Percentiles rank a stretch among this genome's conserved stretches.
phyloP scores from a whole-genome alignment of 352 stramenopile species.

The Globisporangium cederbergense region DNA sequence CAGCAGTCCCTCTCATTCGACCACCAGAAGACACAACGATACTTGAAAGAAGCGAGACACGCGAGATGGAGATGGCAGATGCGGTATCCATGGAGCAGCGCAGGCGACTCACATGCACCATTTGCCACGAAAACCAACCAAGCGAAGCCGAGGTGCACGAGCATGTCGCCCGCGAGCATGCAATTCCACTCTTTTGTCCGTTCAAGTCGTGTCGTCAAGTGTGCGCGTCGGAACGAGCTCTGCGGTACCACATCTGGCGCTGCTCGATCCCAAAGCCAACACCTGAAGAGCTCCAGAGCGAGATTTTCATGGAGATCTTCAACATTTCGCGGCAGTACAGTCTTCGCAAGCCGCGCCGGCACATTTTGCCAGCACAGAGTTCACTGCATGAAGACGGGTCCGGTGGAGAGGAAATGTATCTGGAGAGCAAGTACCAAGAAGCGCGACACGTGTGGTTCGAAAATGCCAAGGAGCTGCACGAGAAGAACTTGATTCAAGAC shows the following conservation, averaged over 20 bases:
- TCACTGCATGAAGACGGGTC: constrained; percentile 20
- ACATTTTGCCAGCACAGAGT: constrained; percentile 27
- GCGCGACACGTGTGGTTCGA: constrained; percentile 44
- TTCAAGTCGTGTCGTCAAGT: constrained; percentile 66
- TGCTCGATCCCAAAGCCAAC: constrained; percentile 56
- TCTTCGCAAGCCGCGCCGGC: constrained; percentile 59
- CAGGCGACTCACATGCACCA: constrained; percentile 47
- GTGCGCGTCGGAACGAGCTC: constrained; percentile 57
- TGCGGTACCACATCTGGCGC: constrained; percentile 78
- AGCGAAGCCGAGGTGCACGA: constrained; percentile 36
- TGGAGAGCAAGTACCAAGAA: constrained; percentile 64
- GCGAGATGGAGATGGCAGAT: constrained; percentile 45
- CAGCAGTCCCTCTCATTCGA: constrained; percentile 34
- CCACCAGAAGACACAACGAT: constrained; percentile 40
- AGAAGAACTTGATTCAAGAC: constrained; percentile 31
- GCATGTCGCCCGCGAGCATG: constrained; percentile 54
- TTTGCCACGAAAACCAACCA: constrained; percentile 30
- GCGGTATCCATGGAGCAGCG: constrained; percentile 15
- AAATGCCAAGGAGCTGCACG: constrained; percentile 33
- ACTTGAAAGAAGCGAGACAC: constrained; percentile 35
- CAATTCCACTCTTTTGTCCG: constrained; percentile 68
- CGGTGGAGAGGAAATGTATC: constrained; percentile 46
- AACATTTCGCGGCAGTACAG: constrained; percentile 73
- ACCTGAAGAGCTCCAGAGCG: constrained; percentile 46
- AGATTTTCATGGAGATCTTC: constrained; percentile 74